A percentile compares a stretch with the other conserved stretches of the same genome.
phyloP scores from a whole-genome alignment of 2,329 filamentous ascomycete genomes.

The Alternaria incomplexa region DNA sequence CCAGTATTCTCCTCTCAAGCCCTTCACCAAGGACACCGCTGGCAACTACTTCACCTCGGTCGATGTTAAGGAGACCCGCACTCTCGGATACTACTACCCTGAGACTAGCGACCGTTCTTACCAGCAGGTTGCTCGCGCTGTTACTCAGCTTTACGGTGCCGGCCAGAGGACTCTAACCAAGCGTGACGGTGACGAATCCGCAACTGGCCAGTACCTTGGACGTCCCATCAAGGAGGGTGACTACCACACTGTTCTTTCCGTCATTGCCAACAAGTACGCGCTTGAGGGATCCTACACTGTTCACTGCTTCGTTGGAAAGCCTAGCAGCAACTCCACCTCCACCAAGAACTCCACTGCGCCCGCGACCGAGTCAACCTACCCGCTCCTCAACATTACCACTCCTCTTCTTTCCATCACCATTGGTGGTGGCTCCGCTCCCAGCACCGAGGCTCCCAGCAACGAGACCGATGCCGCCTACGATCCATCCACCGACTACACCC shows the following conservation, averaged over 20 bases:
- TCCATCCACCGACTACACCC: slow-evolving; percentile 34
- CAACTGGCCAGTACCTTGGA: slow-evolving; percentile 38
- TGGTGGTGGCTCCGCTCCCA: slow-evolving; percentile 11
- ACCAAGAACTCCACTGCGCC: slow-evolving; percentile 25
- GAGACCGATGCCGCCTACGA: slow-evolving; percentile 32
- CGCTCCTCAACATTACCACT: slow-evolving; percentile 25
- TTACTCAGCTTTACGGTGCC: slow-evolving; percentile 39
- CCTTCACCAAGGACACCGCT: slow-evolving; percentile 40
- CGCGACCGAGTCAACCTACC: slow-evolving; percentile 3
- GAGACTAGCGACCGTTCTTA: slow-evolving; percentile 37
- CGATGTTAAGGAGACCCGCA: slow-evolving; percentile 43
- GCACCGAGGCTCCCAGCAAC: slow-evolving; percentile 21
- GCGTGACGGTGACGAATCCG: slow-evolving; percentile 18
- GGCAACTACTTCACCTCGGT: slow-evolving; percentile 55
- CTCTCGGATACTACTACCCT: slow-evolving; percentile 52
- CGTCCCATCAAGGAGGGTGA: slow-evolving; percentile 43
- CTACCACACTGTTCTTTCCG: slow-evolving; percentile 42
- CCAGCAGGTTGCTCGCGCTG: slow-evolving; percentile 30
- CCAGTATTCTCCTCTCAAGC: slow-evolving; percentile 55
- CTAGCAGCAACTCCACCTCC: slow-evolving; percentile 32
- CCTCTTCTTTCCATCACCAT: slow-evolving; percentile 1
- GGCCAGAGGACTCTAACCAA: slow-evolving; percentile 50
- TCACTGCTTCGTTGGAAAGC: slow-evolving; percentile 45
- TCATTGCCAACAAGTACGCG: slow-evolving; percentile 43
- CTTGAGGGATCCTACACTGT: slow-evolving; percentile 46